A percentile compares a stretch with the other conserved stretches of the same genome.
These are phyloP conservation scores for Phaffia australis DNA, from an alignment of 768 basidiomycete genomes.

Conservation along the genomic window DNA sequence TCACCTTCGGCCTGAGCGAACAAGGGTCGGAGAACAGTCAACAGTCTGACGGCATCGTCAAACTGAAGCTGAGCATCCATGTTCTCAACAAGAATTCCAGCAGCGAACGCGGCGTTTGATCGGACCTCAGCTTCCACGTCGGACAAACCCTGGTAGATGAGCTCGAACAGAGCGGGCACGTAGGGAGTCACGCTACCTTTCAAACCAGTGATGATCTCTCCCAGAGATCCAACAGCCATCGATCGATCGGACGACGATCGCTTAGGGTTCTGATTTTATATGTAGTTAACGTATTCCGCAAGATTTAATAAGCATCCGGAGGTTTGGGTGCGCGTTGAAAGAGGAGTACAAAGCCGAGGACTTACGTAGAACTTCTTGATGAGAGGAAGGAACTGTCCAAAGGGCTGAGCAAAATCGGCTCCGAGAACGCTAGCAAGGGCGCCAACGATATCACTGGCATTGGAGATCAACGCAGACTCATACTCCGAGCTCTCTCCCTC, in stretches of 20 bases:
- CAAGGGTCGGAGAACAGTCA: constrained; percentile 66
- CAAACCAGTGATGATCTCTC: constrained; percentile 90
- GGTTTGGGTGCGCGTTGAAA: background rate
- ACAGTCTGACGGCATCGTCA: constrained; percentile 60
- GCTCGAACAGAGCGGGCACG: constrained; percentile 65
- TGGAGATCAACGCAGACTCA: constrained; percentile 86
- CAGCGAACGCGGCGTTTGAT: constrained; percentile 91
- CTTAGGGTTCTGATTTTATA: constrained; percentile 48
- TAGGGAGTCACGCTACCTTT: constrained; percentile 72
- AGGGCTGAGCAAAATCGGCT: constrained; percentile 66
- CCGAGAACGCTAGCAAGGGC: constrained; percentile 78
- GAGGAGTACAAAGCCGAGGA: constrained; percentile 23
- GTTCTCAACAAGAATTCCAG: constrained; percentile 81
- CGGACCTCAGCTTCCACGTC: constrained; percentile 87
- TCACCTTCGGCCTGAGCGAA: constrained; percentile 51
- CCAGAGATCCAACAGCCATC: constrained; percentile 81
- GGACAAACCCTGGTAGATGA: constrained; percentile 70
- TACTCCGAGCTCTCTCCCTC: constrained; percentile 81
- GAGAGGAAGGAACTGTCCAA: constrained; percentile 74
- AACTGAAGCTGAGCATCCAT: constrained; percentile 44
- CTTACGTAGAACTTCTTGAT: constrained; percentile 86
- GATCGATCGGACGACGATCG: constrained; percentile 85
- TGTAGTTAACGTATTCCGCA: background rate
- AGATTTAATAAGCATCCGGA: background rate
- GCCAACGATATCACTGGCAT: constrained; percentile 87